Percentiles rank a stretch among this genome's conserved stretches.
Conservation (phyloP, 495 filamentous ascomycete species). For the Aspergillus bertholletiae region DNA sequence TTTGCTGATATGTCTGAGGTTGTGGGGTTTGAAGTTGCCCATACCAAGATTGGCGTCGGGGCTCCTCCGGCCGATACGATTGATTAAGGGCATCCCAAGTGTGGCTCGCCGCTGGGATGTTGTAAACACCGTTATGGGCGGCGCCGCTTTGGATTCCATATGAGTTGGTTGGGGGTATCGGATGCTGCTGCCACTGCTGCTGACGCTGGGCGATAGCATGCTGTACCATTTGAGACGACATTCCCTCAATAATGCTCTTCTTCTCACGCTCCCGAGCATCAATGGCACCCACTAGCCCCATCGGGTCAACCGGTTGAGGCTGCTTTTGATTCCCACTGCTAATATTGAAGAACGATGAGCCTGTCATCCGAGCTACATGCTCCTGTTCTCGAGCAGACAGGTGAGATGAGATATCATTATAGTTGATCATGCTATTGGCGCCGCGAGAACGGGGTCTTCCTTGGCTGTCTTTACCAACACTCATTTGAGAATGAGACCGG, state of each 20-base stretch:
- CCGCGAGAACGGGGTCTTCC: constrained; percentile 51
- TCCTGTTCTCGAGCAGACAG: constrained; percentile 94
- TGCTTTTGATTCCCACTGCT: constrained; percentile 49
- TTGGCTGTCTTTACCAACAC: constrained; percentile 32
- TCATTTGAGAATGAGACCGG: constrained; percentile 37
- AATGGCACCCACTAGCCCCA: constrained; percentile 72
- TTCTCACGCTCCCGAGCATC: constrained; percentile 73
- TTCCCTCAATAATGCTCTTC: constrained; percentile 64
- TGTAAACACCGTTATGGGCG: constrained; percentile 28
- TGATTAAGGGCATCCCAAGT: constrained; percentile 43
- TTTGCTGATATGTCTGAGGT: constrained; percentile 25
- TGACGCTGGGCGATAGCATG: constrained; percentile 75
- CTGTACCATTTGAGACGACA: constrained; percentile 70
- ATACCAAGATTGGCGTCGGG: constrained; percentile 41
- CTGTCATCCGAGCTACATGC: constrained; percentile 84
- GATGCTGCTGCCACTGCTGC: constrained; percentile 48
- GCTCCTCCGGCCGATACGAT: constrained; percentile 29
- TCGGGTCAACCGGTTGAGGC: constrained; percentile 41
- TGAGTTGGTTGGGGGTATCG: constrained; percentile 4
- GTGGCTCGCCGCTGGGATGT: constrained; percentile 37
- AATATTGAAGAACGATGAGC: constrained; percentile 74
- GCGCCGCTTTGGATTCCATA: constrained; percentile 9
- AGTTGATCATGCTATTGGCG: constrained; percentile 38
- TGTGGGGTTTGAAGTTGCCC: constrained; percentile 27
- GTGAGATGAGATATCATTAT: constrained; percentile 56